Evolutionary conservation across 768 basidiomycete species (phyloP), one percentile per base, ranked within the genome.

Genomic region (Suillus bovinus): DNA sequence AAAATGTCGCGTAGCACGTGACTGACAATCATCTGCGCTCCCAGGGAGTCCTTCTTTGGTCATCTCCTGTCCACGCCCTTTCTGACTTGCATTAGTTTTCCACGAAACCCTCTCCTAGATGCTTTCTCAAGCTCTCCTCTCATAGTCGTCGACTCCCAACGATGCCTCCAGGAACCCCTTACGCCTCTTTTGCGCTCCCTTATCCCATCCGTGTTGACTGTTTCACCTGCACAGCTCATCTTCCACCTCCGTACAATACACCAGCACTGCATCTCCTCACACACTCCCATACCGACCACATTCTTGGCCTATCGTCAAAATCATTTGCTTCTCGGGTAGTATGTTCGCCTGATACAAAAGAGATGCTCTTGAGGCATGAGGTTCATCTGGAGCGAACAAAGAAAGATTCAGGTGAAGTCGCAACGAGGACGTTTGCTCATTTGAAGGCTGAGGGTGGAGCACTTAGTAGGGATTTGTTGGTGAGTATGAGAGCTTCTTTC

Each of bases 261-360:
- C 75, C 78, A 2, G 71, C 78, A 10, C 74, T 94, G 13, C 85
- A 93, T 71, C 83, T 97, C n/a, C 83, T 97, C 59, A 87, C 90
- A 0, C 94, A 97, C 71, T 91, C 94, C 0, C 96, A 96, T 75
- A 83, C 94, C 0, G 95, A 96, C 74, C 95, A 97, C 70, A 81
- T 94, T 58, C 76, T 75, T 47, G 94, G 96, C 5, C 81, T 97
- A 31, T 81, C 86, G 22, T 84, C 90, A 27, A 85, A 86, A 62
- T 88, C 86, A 0, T 95, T 96, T 69, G 86, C 83, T 3, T 84
- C 86, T 47, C 79, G 77, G 2, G 85, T 97, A 10, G 74, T 91
- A 60, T 96, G 94, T 74, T 93, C 94, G 0, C 74, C 79, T 6
- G 91, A 94, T 72, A 88, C 95, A 20, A 96, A 94, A 74, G 81